Conservation (phyloP, 495 filamentous ascomycete genomes). For the Tirmania nivea region DNA sequence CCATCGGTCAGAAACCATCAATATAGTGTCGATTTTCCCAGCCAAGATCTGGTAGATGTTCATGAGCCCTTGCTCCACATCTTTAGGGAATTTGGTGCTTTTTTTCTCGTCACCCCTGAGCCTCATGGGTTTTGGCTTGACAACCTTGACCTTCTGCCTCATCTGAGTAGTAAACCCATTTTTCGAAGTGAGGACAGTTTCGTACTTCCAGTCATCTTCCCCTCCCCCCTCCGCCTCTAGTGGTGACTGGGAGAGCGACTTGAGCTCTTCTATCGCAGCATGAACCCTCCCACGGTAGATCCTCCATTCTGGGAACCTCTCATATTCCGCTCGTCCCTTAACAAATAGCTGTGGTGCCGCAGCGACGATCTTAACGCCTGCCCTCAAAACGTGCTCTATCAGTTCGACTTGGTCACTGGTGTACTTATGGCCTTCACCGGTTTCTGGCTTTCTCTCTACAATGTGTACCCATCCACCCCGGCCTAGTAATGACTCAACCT, state of each 20-base stretch:
- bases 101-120: not conserved
- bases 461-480: constrained; percentile 12
- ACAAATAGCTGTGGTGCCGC: constrained; percentile 1
- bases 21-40: constrained; percentile 12
- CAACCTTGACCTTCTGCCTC: not conserved
- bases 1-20: constrained; percentile 10
- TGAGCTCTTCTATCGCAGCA: constrained; percentile 12
- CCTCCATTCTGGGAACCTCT: constrained; percentile 12
- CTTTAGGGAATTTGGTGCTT: constrained; percentile 5
- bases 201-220: not conserved
- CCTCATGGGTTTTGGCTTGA: constrained; percentile 1
- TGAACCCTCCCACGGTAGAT: constrained; percentile 18
- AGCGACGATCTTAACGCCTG: constrained; percentile 6
- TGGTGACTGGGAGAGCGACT: not conserved
- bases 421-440: constrained; percentile 1
- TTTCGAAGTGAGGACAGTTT: constrained; percentile 5
- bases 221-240: not conserved
- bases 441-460: constrained; percentile 5
- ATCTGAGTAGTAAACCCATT: constrained; percentile 5
- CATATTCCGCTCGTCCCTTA: constrained; percentile 9
- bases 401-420: not conserved
- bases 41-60: constrained; percentile 13
- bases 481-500: constrained; percentile 8
- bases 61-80: constrained; percentile 6
- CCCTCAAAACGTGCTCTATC: constrained; percentile 10